Percentiles rank a stretch among this genome's conserved stretches.
phyloP scores from a whole-genome alignment of 495 filamentous ascomycete species.

The Trypethelium eluteriae region DNA sequence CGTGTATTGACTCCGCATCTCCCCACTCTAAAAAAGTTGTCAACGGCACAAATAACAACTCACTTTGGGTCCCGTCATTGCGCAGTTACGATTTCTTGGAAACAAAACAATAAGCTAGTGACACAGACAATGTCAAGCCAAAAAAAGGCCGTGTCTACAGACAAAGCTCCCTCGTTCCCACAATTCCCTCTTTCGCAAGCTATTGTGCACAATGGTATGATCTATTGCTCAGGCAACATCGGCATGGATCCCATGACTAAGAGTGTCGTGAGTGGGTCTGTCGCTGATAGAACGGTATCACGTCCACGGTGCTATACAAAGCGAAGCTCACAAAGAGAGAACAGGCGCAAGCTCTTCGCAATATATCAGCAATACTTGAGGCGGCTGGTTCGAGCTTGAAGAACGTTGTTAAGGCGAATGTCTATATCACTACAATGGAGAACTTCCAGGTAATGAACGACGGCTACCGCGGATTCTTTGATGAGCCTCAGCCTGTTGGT shows the following conservation, averaged over 20 bases:
- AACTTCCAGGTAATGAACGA: conserved; percentile 59
- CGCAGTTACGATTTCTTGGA: not conserved
- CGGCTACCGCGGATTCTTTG: conserved; percentile 32
- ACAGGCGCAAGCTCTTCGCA: conserved; percentile 27
- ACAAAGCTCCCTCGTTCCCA: not conserved
- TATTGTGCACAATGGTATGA: conserved; percentile 29
- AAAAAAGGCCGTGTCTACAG: conserved; percentile 4
- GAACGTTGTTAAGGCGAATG: conserved; percentile 63
- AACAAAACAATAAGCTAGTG: not conserved
- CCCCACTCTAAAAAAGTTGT: not conserved
- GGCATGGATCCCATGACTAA: conserved; percentile 28
- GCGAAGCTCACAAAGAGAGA: not conserved
- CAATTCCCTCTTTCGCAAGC: conserved; percentile 18
- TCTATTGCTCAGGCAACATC: conserved; percentile 33
- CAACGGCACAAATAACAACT: not conserved
- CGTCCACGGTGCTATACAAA: no score
- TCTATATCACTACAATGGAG: conserved; percentile 63
- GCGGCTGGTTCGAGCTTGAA: conserved; percentile 54
- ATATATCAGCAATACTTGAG: conserved; percentile 57
- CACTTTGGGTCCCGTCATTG: not conserved
- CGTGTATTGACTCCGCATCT: not conserved
- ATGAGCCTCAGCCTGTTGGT: conserved; percentile 10
- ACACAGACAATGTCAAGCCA: not conserved
- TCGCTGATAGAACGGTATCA: conserved; percentile 21
- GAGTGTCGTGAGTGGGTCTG: conserved; percentile 18